These are phyloP conservation scores for Penicillium simplicissimum DNA, from an alignment of 495 filamentous ascomycete species.

Conservation along the genomic window DNA sequence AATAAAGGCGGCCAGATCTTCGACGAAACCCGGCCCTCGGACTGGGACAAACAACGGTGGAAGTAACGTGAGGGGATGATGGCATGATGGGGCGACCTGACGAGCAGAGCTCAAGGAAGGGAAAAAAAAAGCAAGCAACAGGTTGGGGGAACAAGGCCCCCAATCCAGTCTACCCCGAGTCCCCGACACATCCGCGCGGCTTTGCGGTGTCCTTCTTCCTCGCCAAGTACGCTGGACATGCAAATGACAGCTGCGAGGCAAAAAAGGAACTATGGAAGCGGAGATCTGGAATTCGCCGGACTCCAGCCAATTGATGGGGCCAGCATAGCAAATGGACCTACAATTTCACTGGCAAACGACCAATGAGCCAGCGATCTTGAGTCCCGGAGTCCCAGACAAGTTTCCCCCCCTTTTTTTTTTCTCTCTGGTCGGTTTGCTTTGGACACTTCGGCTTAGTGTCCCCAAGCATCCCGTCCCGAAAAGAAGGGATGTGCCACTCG, in stretches of 20 bases:
- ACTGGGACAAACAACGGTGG: constrained; percentile 54
- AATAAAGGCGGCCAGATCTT: constrained; percentile 50
- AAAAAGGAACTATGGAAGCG: neutral
- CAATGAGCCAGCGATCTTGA: neutral
- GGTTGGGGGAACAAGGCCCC: neutral
- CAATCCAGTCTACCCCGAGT: neutral
- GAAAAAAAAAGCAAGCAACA: constrained; percentile 1
- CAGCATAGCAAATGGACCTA: neutral
- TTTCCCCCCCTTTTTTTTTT: constrained; percentile 14
- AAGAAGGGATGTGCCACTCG: constrained; percentile 2
- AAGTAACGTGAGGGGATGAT: constrained; percentile 32
- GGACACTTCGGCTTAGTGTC: neutral
- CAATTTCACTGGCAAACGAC: neutral
- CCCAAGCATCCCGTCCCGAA: neutral
- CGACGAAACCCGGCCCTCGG: constrained; percentile 49
- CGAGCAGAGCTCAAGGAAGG: constrained; percentile 1
- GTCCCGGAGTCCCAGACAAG: neutral
- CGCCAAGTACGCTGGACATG: neutral
- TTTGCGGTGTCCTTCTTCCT: constrained; percentile 12
- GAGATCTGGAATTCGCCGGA: neutral
- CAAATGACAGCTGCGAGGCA: neutral
- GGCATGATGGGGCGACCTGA: neutral
- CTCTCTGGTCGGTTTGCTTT: neutral
- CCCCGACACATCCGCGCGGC: constrained; percentile 36
- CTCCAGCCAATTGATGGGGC: constrained; percentile 29